Evolutionary conservation across 1,139 yeast species (phyloP), one percentile per base, ranked within the genome.

Genomic region (Magnusiomyces starmeri): DNA sequence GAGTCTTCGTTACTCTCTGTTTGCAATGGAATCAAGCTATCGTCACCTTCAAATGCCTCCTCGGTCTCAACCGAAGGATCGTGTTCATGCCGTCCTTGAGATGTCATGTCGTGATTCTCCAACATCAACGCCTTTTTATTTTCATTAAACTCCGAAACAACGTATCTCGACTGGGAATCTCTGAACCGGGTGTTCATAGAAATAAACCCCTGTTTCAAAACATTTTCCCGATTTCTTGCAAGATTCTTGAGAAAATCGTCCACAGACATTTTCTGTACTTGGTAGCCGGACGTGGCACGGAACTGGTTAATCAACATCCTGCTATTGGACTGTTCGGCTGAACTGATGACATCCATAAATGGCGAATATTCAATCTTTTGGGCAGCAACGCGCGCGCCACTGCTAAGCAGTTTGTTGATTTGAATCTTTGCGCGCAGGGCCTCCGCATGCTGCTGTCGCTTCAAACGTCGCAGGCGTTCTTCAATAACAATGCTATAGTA

Each of bases 401-500:
- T 49, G 29, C 37, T 21, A 7, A 48, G 37, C 8, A 41, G 34
- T 12, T 41, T 43, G 2, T 49, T 27, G 14, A 60, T 46, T 18
- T 46, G 46, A 6, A 43, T 34, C 22, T 51, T n/a, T 10, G 55
- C 54, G 7, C 49, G 21, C 24, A 48, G 43, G 3, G 61, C 59
- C 34, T 51, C 58, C 10, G 51, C 46, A 7, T 25, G 26, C 42
- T 60, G 58, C 8, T 35, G 47, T 18, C 50, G 43, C 29, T 48
- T 45, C 10, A 62, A 43, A 29, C 53, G 50, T 8, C 52, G 51
- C 12, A 52, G 54, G 14, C 65, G 55, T 2, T 54, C 57, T 9
- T 56, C 54, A 7, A 57, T 45, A 2, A 57, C 59, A 20, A 51
- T 40, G 7, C 50, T 47, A 46, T 58, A 59, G 34, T 58, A 50